These are phyloP conservation scores for Acanthamoeba rhysodes DNA, from an alignment of 208 protist genomes.

Conservation along the genomic window DNA sequence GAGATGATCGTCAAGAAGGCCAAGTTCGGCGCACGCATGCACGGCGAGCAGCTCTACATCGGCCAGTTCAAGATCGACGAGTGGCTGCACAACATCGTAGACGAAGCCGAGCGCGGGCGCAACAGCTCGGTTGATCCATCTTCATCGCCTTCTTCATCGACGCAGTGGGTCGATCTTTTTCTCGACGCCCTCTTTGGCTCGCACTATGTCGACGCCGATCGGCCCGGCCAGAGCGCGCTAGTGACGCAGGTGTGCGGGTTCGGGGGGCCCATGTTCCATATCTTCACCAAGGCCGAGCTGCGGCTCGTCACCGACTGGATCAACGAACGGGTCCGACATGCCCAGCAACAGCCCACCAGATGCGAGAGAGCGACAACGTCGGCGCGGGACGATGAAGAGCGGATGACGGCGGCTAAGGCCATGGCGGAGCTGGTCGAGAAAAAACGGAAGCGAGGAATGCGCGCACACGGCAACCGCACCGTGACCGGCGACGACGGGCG, in stretches of 20 bases:
- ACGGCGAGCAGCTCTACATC: background rate
- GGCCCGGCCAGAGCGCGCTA: background rate
- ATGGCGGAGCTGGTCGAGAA: slow-evolving; percentile 11
- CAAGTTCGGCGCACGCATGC: background rate
- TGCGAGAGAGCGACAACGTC: background rate
- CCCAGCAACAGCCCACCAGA: background rate
- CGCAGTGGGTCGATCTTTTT: background rate
- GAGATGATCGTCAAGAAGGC: slow-evolving; percentile 4
- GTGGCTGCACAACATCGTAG: background rate
- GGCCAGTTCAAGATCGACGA: background rate
- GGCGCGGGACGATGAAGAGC: background rate
- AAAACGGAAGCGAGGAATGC: background rate
- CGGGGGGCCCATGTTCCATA: slow-evolving; percentile 62
- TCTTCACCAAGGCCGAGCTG: slow-evolving; percentile 71
- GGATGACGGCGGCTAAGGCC: background rate
- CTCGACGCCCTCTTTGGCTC: slow-evolving; percentile 8
- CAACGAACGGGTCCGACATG: background rate
- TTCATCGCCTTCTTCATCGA: background rate
- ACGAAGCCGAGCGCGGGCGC: background rate
- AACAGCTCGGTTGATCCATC: background rate
- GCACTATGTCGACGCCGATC: background rate
- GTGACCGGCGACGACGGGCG: background rate
- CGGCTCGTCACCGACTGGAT: slow-evolving; percentile 11
- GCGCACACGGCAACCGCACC: background rate
- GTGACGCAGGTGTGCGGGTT: slow-evolving; percentile 47